phyloP scores from a whole-genome alignment of 371 early-diverging fungal species.

The Basidiobolus heterosporus region DNA sequence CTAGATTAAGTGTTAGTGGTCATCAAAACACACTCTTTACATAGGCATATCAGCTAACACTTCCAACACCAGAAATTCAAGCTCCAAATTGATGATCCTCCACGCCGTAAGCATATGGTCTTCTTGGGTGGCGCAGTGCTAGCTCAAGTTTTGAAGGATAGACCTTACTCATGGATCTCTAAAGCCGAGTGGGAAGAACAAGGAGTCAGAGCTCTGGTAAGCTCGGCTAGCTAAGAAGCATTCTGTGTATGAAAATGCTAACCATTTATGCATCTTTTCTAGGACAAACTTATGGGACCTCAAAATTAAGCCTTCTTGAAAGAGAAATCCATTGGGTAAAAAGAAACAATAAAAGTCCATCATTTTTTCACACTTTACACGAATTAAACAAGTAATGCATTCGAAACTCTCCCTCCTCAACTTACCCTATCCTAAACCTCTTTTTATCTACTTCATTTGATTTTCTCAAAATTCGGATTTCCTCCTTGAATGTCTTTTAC shows the following conservation, averaged over 20 bases:
- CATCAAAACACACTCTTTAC: too few species aligned
- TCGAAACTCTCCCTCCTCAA: too few species aligned
- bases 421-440: too few species aligned
- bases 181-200: constrained; percentile 88
- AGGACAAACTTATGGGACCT: too few species aligned
- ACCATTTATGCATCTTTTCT: too few species aligned
- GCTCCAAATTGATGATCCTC: constrained; percentile 92
- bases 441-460: too few species aligned
- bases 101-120: constrained; percentile 94
- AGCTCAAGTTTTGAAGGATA: constrained; percentile 88
- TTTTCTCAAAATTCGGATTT: too few species aligned
- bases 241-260: background rate
- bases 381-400: too few species aligned
- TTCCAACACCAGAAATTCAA: constrained; percentile 68
- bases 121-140: constrained; percentile 95
- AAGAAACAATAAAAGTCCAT: background rate
- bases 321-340: background rate
- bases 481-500: too few species aligned
- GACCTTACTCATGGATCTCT: constrained; percentile 82
- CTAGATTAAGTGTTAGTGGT: constrained; percentile 54
- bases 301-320: too few species aligned
- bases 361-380: background rate
- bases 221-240: constrained; percentile 16
- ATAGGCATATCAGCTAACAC: too few species aligned
- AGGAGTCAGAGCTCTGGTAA: constrained; percentile 66